phyloP scores from a whole-genome alignment of 1,284 basidiomycete species.

The Coniophora puteana region DNA sequence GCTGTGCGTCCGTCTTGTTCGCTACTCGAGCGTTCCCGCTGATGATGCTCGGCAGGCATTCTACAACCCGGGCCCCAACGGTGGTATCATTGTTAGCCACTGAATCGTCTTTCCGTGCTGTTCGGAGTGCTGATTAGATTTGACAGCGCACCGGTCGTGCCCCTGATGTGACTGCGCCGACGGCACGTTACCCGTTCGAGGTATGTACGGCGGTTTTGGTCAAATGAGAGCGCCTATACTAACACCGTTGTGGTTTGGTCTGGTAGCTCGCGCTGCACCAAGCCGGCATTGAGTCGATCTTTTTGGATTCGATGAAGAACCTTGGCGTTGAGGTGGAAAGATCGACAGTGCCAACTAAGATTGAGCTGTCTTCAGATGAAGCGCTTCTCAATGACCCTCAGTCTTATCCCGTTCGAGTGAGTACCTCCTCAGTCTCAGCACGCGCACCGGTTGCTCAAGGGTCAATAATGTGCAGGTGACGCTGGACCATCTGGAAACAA shows the following conservation, averaged over 20 bases:
- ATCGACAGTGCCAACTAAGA: slow-evolving; percentile 24
- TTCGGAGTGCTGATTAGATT: background rate
- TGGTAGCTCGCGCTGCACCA: slow-evolving; percentile 31
- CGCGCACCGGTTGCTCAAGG: slow-evolving; percentile 3
- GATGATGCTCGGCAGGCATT: slow-evolving; percentile 23
- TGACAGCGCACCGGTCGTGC: slow-evolving; percentile 26
- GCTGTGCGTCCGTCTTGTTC: slow-evolving; percentile 16
- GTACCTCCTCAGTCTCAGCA: background rate
- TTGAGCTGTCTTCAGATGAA: slow-evolving; percentile 30
- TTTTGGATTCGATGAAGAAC: slow-evolving; percentile 26
- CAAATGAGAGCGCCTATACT: background rate
- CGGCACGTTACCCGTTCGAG: slow-evolving; percentile 33
- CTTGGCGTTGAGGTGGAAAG: slow-evolving; percentile 31
- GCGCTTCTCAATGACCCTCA: slow-evolving; percentile 25
- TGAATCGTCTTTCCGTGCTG: background rate
- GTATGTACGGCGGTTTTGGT: slow-evolving; percentile 11
- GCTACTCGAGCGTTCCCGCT: background rate
- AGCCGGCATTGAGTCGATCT: slow-evolving; percentile 33
- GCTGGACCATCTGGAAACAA: slow-evolving; percentile 27
- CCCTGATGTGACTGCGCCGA: slow-evolving; percentile 27
- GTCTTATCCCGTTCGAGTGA: slow-evolving; percentile 32
- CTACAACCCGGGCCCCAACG: slow-evolving; percentile 30
- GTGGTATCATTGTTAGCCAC: slow-evolving; percentile 25
- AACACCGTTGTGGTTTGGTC: too few relatives aligned
- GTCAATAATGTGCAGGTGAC: slow-evolving; percentile 25